A percentile compares a stretch with the other conserved stretches of the same genome.
Conservation (phyloP, 805 yeast species). For the Candida arabinofermentans region DNA sequence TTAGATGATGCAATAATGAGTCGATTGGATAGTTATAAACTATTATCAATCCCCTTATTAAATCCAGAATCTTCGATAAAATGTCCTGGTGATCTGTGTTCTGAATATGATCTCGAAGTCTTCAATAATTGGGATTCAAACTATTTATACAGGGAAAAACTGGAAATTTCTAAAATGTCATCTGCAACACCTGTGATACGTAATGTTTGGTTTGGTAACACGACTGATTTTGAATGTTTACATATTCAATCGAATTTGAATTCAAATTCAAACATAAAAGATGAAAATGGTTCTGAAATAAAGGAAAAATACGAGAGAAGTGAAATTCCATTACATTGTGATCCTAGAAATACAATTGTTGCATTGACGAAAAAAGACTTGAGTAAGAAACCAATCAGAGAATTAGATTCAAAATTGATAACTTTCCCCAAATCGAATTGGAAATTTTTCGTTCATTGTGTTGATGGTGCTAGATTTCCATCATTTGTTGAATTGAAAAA, state of each 20-base stretch:
- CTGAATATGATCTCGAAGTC: constrained; percentile 36
- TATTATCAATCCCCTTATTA: constrained; percentile 29
- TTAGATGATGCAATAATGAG: constrained; percentile 17
- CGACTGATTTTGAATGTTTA: constrained; percentile 58
- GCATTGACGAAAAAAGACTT: constrained; percentile 32
- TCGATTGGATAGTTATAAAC: constrained; percentile 15
- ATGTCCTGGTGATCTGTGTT: constrained; percentile 26
- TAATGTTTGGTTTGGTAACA: constrained; percentile 79
- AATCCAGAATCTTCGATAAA: constrained; percentile 21
- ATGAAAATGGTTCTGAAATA: not conserved
- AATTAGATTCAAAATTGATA: constrained; percentile 32
- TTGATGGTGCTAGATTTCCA: constrained; percentile 57
- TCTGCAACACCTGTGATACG: constrained; percentile 57
- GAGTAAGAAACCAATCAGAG: constrained; percentile 16
- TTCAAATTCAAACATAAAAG: constrained; percentile 10
- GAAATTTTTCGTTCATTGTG: constrained; percentile 54
- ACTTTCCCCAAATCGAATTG: constrained; percentile 52
- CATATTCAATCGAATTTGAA: constrained; percentile 24
- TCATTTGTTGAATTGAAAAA: constrained; percentile 33
- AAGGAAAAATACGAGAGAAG: not conserved
- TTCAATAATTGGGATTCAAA: constrained; percentile 66
- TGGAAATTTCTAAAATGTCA: constrained; percentile 83
- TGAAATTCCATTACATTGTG: constrained; percentile 41
- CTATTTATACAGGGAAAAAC: constrained; percentile 64
- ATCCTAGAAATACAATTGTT: constrained; percentile 49